Conservation (phyloP, 2,329 filamentous ascomycete genomes). For the Scedosporium aurantiacum region DNA sequence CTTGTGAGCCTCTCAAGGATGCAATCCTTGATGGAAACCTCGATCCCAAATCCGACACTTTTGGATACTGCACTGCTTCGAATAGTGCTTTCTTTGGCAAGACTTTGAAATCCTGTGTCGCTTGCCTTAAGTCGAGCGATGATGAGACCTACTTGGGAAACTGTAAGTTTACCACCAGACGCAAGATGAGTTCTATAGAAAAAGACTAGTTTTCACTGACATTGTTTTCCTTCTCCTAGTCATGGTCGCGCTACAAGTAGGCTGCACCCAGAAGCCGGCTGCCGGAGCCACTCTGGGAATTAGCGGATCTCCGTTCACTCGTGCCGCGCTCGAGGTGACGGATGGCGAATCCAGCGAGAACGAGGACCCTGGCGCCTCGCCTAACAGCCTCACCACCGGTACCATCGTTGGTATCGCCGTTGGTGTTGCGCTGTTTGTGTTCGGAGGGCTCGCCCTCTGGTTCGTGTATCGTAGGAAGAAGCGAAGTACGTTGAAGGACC, state of each 20-base stretch:
- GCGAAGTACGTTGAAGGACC: conserved; percentile 9
- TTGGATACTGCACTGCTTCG: conserved; percentile 31
- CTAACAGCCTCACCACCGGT: conserved; percentile 28
- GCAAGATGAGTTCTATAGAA: background rate
- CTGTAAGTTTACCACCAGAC: conserved; percentile 24
- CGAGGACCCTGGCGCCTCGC: conserved; percentile 15
- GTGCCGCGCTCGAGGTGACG: conserved; percentile 27
- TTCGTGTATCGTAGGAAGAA: conserved; percentile 31
- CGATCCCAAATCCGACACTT: conserved; percentile 15
- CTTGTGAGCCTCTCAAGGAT: conserved; percentile 27
- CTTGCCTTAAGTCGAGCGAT: conserved; percentile 29
- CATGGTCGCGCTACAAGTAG: conserved; percentile 33
- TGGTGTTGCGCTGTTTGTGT: conserved; percentile 30
- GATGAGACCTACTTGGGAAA: conserved; percentile 35
- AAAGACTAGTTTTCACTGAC: conserved; percentile 6
- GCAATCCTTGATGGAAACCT: conserved; percentile 24
- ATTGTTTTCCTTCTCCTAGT: conserved; percentile 22
- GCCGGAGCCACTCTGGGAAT: conserved; percentile 27
- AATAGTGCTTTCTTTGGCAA: conserved; percentile 20
- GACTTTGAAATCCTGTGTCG: conserved; percentile 25
- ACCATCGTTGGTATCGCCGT: conserved; percentile 44
- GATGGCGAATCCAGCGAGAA: conserved; percentile 16
- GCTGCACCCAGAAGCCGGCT: conserved; percentile 32
- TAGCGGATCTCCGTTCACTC: conserved; percentile 30
- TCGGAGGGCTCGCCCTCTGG: conserved; percentile 32